Percentiles rank a stretch among this genome's conserved stretches.
Evolutionary conservation across 192 early-diverging fungal genomes (phyloP).

Genomic region (Phycomyces nitens): DNA sequence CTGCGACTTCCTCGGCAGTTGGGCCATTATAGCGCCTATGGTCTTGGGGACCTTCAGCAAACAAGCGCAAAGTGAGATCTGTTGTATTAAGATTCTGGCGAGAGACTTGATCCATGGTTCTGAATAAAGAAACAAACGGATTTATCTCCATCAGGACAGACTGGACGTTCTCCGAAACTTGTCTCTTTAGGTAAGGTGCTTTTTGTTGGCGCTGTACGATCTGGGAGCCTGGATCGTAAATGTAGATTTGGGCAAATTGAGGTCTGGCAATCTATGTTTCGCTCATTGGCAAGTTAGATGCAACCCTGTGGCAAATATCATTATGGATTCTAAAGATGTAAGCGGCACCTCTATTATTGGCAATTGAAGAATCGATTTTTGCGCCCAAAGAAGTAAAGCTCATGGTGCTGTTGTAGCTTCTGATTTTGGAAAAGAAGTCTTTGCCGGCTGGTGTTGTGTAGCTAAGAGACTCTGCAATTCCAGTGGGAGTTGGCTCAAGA

Average conservation of each 20-base stretch:
- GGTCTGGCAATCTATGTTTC: not conserved
- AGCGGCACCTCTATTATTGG: not conserved
- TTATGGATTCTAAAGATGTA: not conserved
- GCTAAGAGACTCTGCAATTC: not conserved
- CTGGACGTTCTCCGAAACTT: not conserved
- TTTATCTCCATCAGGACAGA: not conserved
- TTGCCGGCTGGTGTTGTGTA: not conserved
- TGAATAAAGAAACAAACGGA: not conserved
- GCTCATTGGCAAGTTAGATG: not conserved
- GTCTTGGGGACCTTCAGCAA: not conserved
- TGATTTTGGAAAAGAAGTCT: not conserved
- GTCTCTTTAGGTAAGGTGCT: not conserved
- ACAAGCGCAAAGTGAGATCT: not conserved
- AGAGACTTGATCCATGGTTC: not conserved
- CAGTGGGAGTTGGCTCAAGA: not conserved
- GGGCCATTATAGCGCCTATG: too few relatives aligned
- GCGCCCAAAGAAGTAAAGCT: conserved; percentile 4
- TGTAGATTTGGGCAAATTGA: not conserved
- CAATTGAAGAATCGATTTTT: not conserved
- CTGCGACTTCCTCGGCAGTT: too few relatives aligned
- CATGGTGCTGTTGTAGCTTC: not conserved
- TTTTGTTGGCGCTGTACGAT: not conserved
- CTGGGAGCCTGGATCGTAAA: not conserved
- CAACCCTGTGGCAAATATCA: not conserved
- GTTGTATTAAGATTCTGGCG: too few relatives aligned